Evolutionary conservation across 495 filamentous ascomycete species (phyloP).

Genomic region (Daldinia bambusicola): DNA sequence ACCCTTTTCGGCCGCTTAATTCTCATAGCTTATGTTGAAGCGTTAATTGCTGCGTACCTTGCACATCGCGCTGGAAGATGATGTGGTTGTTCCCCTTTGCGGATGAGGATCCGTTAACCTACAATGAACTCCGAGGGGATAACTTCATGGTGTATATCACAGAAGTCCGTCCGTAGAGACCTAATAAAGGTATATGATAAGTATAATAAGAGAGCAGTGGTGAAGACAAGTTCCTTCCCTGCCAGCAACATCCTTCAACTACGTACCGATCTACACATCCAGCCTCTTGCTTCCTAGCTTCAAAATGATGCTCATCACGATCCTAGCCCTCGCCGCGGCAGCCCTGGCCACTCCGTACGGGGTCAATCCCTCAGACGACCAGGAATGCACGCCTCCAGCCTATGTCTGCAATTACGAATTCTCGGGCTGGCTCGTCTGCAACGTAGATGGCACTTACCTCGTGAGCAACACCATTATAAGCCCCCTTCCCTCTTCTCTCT

Average conservation of each 20-base stretch:
- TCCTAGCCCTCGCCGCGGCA: slow-evolving; percentile 23
- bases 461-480: slow-evolving; percentile 43
- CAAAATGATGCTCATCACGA: slow-evolving; percentile 33
- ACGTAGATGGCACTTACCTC: slow-evolving; percentile 51
- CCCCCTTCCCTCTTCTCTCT: neutral
- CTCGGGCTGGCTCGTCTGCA: slow-evolving; percentile 50
- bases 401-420: slow-evolving; percentile 45
- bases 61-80: too few species aligned
- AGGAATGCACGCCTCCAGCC: slow-evolving; percentile 30
- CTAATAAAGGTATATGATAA: too few species aligned
- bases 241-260: neutral
- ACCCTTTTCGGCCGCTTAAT: too few species aligned
- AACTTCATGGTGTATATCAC: neutral
- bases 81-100: too few species aligned
- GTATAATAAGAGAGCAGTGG: neutral
- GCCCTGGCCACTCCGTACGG: slow-evolving; percentile 25
- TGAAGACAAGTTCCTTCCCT: neutral
- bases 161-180: neutral
- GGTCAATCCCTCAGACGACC: neutral
- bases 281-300: neutral
- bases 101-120: too few species aligned
- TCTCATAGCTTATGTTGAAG: too few species aligned
- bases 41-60: too few species aligned
- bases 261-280: neutral
- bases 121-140: too few species aligned